Evolutionary conservation across 306 rosid species (phyloP).

Genomic region (Prunus kanzakura): DNA sequence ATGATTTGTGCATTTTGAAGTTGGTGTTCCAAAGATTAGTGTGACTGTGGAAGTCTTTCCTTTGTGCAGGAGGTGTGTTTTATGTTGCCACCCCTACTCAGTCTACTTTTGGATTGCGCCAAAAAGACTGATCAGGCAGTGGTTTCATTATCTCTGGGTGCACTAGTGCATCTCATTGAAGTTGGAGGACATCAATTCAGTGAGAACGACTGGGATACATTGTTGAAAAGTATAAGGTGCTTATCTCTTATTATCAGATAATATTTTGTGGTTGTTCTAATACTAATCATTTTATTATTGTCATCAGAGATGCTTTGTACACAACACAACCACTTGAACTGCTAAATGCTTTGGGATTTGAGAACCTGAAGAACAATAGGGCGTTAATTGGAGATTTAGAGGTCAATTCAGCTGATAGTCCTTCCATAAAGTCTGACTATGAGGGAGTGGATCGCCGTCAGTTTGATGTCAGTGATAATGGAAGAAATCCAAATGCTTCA

Average conservation of each 20-base stretch:
- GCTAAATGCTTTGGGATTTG: constrained; percentile 77
- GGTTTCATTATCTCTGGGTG: constrained; percentile 96
- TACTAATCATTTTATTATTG: constrained; percentile 23
- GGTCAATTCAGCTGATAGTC: constrained; percentile 37
- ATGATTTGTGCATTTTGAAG: not conserved
- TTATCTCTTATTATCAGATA: constrained; percentile 21
- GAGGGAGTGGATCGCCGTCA: constrained; percentile 38
- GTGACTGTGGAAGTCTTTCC: constrained; percentile 15
- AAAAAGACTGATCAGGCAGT: constrained; percentile 96
- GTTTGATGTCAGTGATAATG: constrained; percentile 44
- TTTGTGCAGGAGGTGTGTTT: constrained; percentile 93
- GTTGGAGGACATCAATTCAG: constrained; percentile 99
- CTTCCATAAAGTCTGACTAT: constrained; percentile 35
- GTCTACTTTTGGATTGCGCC: constrained; percentile 96
- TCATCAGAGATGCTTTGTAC: constrained; percentile 83
- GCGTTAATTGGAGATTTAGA: constrained; percentile 42
- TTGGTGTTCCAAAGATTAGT: not conserved
- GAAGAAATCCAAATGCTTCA: constrained; percentile 32
- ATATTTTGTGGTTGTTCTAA: constrained; percentile 14
- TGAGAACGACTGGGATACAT: constrained; percentile 88
- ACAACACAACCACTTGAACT: constrained; percentile 96
- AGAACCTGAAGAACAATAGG: constrained; percentile 52
- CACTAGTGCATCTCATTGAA: constrained; percentile 92
- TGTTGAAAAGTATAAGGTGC: constrained; percentile 91
- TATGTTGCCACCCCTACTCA: constrained; percentile 88